Conservation (phyloP, 768 basidiomycete species). For the Dentipellis sp. region DNA sequence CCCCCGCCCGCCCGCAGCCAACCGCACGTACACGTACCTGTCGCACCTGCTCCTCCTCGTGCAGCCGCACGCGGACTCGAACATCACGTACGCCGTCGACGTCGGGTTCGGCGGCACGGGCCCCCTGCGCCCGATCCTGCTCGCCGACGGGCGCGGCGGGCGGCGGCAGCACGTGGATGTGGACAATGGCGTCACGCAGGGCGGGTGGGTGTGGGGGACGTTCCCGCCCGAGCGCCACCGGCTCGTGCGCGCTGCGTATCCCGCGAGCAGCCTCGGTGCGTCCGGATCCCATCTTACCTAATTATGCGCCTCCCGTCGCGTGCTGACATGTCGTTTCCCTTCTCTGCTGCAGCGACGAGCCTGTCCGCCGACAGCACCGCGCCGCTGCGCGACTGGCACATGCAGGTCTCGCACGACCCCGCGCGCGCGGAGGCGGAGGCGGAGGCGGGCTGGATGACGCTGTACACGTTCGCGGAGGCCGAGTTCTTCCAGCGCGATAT, state of each 20-base stretch:
- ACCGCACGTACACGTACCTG: not conserved
- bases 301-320: too few species aligned
- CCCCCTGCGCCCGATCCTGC: conserved; percentile 7
- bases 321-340: too few species aligned
- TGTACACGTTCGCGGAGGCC: not conserved
- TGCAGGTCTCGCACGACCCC: not conserved
- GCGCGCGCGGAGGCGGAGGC: not conserved
- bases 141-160: not conserved
- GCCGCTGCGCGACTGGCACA: not conserved
- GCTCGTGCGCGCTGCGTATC: not conserved
- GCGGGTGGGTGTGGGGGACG: not conserved
- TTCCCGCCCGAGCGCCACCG: conserved; percentile 6
- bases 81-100: conserved; percentile 10
- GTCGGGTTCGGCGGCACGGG: conserved; percentile 12
- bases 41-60: not conserved
- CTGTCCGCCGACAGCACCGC: not conserved
- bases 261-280: conserved; percentile 1
- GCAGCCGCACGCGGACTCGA: not conserved
- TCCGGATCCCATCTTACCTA: not conserved
- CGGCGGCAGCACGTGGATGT: not conserved
- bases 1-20: not conserved
- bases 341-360: not conserved
- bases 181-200: not conserved
- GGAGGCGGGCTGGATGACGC: not conserved
- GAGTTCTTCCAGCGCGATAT: not conserved